A percentile compares a stretch with the other conserved stretches of the same genome.
These are phyloP conservation scores for Piedraia hortae DNA, from an alignment of 2,329 filamentous ascomycete genomes.

Conservation along the genomic window DNA sequence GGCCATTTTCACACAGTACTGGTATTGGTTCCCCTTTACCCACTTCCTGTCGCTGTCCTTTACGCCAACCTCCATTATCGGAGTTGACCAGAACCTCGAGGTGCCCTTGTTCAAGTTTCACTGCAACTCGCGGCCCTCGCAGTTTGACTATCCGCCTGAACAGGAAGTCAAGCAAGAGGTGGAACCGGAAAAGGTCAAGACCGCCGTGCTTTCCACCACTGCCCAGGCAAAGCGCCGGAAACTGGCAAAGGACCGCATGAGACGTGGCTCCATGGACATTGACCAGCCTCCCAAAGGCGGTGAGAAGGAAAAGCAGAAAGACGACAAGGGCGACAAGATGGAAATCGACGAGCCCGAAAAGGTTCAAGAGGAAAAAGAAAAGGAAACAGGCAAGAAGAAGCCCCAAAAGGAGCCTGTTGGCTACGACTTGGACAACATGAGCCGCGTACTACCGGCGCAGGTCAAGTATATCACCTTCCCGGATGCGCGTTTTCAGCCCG, in stretches of 20 bases:
- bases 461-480: slow-evolving; percentile 90
- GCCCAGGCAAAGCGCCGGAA: slow-evolving; percentile 89
- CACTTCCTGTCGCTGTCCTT: slow-evolving; percentile 93
- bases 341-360: slow-evolving; percentile 27
- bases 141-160: slow-evolving; percentile 95
- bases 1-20: slow-evolving; percentile 96
- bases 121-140: slow-evolving; percentile 75
- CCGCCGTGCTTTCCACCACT: slow-evolving; percentile 84
- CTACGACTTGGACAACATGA: slow-evolving; percentile 93
- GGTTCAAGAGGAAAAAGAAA: slow-evolving; percentile 13
- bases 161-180: slow-evolving; percentile 88
- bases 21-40: slow-evolving; percentile 99
- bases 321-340: slow-evolving; percentile 47
- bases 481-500: slow-evolving; percentile 61
- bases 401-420: slow-evolving; percentile 65
- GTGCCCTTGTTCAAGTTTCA: slow-evolving; percentile 88
- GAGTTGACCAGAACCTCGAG: slow-evolving; percentile 75
- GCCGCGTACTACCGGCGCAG: slow-evolving; percentile 68
- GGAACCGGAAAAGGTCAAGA: slow-evolving; percentile 77
- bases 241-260: slow-evolving; percentile 76
- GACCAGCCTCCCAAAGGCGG: slow-evolving; percentile 42
- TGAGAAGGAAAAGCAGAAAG: too few species aligned
- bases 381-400: slow-evolving; percentile 36
- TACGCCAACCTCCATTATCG: slow-evolving; percentile 88
- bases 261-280: slow-evolving; percentile 85